These are phyloP conservation scores for Halophytophthora polymorphica DNA, from an alignment of 352 stramenopile species.

Conservation along the genomic window DNA sequence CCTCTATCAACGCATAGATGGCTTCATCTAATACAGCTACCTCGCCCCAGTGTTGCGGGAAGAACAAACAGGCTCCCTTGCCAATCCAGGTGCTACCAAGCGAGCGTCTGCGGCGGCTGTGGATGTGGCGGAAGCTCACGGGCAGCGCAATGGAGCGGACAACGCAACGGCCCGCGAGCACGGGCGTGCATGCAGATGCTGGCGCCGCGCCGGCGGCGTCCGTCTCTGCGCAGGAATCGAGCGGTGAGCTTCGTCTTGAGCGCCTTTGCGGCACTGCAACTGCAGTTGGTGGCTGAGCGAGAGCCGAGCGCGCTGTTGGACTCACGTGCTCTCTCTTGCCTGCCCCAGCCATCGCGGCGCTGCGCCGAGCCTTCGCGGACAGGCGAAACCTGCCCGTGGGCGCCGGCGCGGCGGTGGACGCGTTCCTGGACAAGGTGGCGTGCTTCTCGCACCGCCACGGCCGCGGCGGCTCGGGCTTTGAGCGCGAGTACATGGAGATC, in stretches of 20 bases:
- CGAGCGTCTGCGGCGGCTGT: neutral
- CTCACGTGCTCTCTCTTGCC: neutral
- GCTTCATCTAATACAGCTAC: too few species aligned
- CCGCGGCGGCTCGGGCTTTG: constrained; percentile 37
- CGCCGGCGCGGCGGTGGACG: constrained; percentile 6
- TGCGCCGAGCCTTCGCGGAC: constrained; percentile 11
- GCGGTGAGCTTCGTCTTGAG: neutral
- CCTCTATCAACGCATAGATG: too few species aligned
- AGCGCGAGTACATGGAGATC: constrained; percentile 65
- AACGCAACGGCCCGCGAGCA: neutral
- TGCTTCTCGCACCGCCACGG: constrained; percentile 26
- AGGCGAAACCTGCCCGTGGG: neutral
- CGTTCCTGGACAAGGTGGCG: constrained; percentile 33
- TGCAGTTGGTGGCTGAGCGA: neutral
- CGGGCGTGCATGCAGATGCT: too few species aligned
- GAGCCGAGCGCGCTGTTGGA: neutral
- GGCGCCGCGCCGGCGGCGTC: neutral
- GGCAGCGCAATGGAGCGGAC: neutral
- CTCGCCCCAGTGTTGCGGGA: too few species aligned
- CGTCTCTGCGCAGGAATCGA: neutral
- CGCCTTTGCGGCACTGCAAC: neutral
- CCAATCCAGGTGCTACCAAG: neutral
- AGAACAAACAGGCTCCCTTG: too few species aligned
- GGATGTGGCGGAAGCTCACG: neutral
- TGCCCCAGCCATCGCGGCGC: constrained; percentile 10